Evolutionary conservation across 352 stramenopile species (phyloP), one percentile per base, ranked within the genome.

Genomic region (Phytophthora rubi): DNA sequence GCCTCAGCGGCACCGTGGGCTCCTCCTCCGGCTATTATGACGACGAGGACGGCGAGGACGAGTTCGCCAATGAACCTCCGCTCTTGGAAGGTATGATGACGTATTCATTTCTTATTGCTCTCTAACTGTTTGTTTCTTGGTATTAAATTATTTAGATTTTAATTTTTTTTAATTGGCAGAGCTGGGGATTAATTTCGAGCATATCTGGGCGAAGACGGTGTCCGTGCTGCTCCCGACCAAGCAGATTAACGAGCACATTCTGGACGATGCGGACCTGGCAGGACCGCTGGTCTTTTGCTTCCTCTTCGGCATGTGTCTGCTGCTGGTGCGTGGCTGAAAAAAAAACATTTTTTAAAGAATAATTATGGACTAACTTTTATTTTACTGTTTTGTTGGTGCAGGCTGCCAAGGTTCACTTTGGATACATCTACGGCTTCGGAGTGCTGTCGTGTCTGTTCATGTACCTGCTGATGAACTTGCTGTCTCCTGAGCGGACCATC

Each of bases 391-490:
- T 70, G 9, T 42, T 52, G 18, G 39, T 33, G 30, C 51, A 94
- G 87, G 82, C 81, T 44, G 92, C 87, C 44, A 99, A 99, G 78
- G 80, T 99, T 58, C 96, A 99, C 65, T 99, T 99, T 75, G 97
- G 97, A 37, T 99, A 99, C 79, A 99, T 99, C 65, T 99, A 99
- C 80, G 97, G 97, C 49, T 99, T 99, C 77, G 96, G 97, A 28
- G 74, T 99, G n/a, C 92, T 98, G 64, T 98, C 97, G 51, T 99
- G 95, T 75, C 54, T 99, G 18, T 93, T 93, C 66, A 96, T 99
- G 86, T 98, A 98, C 54, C 60, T 98, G 37, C 85, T 99, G 35
- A 88, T 99, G 68, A 99, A 99, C 82, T 77, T 99, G 23, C 87
- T 99, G 60, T 94, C 89, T 23, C 81, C 85, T 1, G 76, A 92